These are phyloP conservation scores for Cercospora beticola DNA, from an alignment of 2,329 filamentous ascomycete species.

Conservation along the genomic window DNA sequence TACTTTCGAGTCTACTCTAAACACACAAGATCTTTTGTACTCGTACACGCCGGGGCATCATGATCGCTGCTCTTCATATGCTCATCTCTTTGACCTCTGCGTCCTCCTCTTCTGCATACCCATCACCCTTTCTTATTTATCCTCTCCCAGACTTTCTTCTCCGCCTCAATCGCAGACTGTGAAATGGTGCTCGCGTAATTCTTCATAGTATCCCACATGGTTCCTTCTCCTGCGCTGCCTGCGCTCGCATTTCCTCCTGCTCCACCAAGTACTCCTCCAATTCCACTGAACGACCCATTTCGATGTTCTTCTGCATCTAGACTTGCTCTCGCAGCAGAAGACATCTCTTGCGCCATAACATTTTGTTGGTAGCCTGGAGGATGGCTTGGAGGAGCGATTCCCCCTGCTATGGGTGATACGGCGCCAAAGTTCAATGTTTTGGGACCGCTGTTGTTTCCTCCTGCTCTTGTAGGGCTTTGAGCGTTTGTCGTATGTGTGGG, in stretches of 20 bases:
- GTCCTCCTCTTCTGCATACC: neutral
- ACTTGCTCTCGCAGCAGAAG: conserved; percentile 37
- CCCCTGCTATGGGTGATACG: conserved; percentile 28
- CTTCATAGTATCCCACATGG: conserved; percentile 42
- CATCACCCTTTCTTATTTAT: conserved; percentile 38
- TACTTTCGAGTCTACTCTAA: neutral
- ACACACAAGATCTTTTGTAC: neutral
- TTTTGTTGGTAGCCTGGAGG: conserved; percentile 53
- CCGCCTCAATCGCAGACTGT: conserved; percentile 45
- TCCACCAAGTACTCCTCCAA: conserved; percentile 26
- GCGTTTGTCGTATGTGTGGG: conserved; percentile 42
- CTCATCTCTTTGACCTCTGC: neutral
- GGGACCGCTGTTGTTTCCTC: conserved; percentile 31
- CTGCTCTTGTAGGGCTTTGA: conserved; percentile 15
- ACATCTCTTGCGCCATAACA: conserved; percentile 45
- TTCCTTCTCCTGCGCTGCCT: conserved; percentile 16
- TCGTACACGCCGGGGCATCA: neutral
- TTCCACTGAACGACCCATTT: conserved; percentile 23
- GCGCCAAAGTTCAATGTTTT: conserved; percentile 43
- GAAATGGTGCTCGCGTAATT: conserved; percentile 45
- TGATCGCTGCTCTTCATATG: neutral
- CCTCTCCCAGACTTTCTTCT: conserved; percentile 50
- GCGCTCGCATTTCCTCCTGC: conserved; percentile 24
- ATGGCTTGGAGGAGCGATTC: conserved; percentile 36
- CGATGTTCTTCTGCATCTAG: conserved; percentile 30